A percentile compares a stretch with the other conserved stretches of the same genome.
phyloP scores from a whole-genome alignment of 2,329 filamentous ascomycete species.

The Alternaria conjuncta region DNA sequence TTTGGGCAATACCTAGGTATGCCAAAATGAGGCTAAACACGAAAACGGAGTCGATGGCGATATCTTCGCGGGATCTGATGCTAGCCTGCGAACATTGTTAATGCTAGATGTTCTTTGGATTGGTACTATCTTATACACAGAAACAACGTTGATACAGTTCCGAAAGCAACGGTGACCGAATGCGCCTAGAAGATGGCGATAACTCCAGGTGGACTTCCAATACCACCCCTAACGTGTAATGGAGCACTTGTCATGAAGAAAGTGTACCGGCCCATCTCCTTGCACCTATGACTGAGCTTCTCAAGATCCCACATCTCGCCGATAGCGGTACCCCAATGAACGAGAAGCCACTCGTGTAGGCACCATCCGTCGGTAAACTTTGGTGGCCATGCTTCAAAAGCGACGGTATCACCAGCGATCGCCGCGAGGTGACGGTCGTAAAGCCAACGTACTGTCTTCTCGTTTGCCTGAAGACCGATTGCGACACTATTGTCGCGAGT shows the following conservation, averaged over 20 bases:
- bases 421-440: constrained; percentile 47
- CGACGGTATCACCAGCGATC: constrained; percentile 49
- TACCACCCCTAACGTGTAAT: constrained; percentile 61
- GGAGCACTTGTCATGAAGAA: constrained; percentile 69
- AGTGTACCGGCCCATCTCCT: constrained; percentile 60
- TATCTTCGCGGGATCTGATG: not conserved
- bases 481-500: constrained; percentile 41
- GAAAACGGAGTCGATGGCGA: not conserved
- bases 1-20: not conserved
- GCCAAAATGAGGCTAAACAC: not conserved
- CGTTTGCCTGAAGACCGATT: constrained; percentile 43
- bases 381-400: constrained; percentile 49
- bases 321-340: constrained; percentile 40
- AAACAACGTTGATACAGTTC: no score
- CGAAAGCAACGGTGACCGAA: not conserved
- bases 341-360: constrained; percentile 43
- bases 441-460: constrained; percentile 46
- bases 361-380: constrained; percentile 40
- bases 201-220: constrained; percentile 46
- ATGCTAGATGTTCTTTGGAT: not conserved
- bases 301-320: constrained; percentile 55
- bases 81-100: not conserved
- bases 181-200: constrained; percentile 39
- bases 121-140: fast-evolving
- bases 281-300: constrained; percentile 60